Evolutionary conservation across 257 asterid genomes (phyloP).

Genomic region (Parsonsia alboflavescens): DNA sequence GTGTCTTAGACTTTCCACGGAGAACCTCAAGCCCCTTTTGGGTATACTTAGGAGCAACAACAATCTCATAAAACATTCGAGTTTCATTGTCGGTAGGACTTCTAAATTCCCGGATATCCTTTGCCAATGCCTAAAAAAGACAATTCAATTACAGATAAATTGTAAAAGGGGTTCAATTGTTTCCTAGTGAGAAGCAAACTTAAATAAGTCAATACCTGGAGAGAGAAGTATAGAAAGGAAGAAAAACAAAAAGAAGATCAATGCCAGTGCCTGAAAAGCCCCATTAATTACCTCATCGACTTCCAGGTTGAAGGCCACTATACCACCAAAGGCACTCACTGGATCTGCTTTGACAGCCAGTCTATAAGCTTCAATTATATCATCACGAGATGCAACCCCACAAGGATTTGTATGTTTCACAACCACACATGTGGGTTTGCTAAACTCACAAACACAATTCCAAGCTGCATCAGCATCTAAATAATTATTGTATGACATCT

Average conservation of each 20-base stretch:
- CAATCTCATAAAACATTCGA: slow-evolving; percentile 93
- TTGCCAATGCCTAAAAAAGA: slow-evolving; percentile 65
- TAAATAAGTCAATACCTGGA: not conserved
- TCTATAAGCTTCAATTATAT: slow-evolving; percentile 84
- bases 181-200: not conserved
- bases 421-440: slow-evolving; percentile 84
- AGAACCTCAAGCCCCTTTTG: slow-evolving; percentile 88
- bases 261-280: slow-evolving; percentile 13
- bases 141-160: not conserved
- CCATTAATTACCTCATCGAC: slow-evolving; percentile 74
- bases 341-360: slow-evolving; percentile 96
- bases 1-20: slow-evolving; percentile 85
- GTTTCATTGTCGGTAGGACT: slow-evolving; percentile 90
- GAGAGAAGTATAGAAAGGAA: not conserved
- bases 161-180: not conserved
- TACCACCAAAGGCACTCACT: slow-evolving; percentile 99
- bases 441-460: slow-evolving; percentile 94
- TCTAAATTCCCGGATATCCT: slow-evolving; percentile 85
- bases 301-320: slow-evolving; percentile 95
- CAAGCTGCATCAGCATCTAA: slow-evolving; percentile 99
- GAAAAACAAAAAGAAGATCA: not conserved
- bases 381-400: slow-evolving; percentile 88
- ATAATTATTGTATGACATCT: slow-evolving; percentile 91
- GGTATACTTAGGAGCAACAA: slow-evolving; percentile 82
- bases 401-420: slow-evolving; percentile 98